Base-by-base conservation (phyloP, 169 alveolate species). In the Cyclospora cayetanensis region DNA sequence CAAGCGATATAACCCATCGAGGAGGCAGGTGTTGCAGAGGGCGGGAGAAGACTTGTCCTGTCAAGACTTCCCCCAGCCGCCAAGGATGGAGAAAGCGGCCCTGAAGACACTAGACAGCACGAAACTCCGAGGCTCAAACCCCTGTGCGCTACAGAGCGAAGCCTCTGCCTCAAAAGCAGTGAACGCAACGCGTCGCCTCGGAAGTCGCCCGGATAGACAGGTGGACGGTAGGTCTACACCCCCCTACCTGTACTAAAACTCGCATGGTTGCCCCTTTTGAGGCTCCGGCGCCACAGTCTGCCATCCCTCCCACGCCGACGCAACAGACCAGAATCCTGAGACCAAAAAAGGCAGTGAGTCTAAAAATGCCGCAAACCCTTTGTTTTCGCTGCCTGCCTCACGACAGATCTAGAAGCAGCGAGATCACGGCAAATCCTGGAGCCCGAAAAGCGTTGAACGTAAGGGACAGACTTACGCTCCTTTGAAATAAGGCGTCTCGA, bases 71-170 rank as follows among this genome's bases (percentile, higher is more conserved):
- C 7, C 90, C 90, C 50, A 82, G 52, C 4, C 77, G 50, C 35
- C 60, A 52, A 7, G 90, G 90, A 35, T 82, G 90, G 50, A 82
- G 66, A 39, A 82, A 82, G 35, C 60, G 90, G 20, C 90, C 90
- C 90, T 82, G 90, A 22, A 37, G 52, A n/a, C n/a, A n/a, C n/a
- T n/a, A n/a, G n/a, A n/a, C n/a, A n/a, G n/a, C 70, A 29, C 70
- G 70, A n/a, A 55, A 55, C 12, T 29, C 70, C 70, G 12, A 55
- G n/a, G n/a, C 70, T 29, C 70, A 20, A 55, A 55, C 12, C 70
- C 70, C 70, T 55, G n/a, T 20, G n/a, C 70, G 34, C 70, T 55
- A 18, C 12, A 55, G n/a, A n/a, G n/a, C n/a, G n/a, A n/a, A n/a
- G n/a, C n/a, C n/a, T n/a, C n/a, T n/a, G n/a, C n/a, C n/a, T n/a